Conservation (phyloP, 1,139 yeast genomes). For the Blastobotrys illinoisensis region DNA sequence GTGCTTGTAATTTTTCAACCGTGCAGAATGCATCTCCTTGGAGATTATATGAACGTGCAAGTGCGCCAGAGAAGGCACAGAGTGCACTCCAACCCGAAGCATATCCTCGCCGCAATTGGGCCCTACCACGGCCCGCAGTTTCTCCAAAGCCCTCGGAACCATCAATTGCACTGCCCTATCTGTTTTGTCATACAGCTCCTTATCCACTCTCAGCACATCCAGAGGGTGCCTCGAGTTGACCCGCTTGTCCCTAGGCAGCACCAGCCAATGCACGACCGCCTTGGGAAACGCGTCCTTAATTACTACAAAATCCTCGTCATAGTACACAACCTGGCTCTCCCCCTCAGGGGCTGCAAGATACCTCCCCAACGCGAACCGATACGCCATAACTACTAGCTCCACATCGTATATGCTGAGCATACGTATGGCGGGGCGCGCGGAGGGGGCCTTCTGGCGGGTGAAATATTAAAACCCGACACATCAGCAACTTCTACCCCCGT, state of each 20-base stretch:
- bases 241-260: slow-evolving; percentile 48
- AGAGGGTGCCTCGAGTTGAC: slow-evolving; percentile 49
- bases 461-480: not conserved
- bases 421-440: not conserved
- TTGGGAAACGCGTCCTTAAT: slow-evolving; percentile 63
- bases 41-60: slow-evolving; percentile 71
- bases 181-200: slow-evolving; percentile 5
- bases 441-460: not conserved
- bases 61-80: slow-evolving; percentile 63
- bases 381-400: slow-evolving; percentile 1
- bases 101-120: slow-evolving; percentile 14
- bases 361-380: slow-evolving; percentile 23
- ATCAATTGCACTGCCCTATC: not conserved
- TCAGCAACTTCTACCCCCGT: not conserved
- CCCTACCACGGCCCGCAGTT: slow-evolving; percentile 3
- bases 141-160: slow-evolving; percentile 1
- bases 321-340: slow-evolving; percentile 33
- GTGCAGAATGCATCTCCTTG: slow-evolving; percentile 50
- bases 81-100: slow-evolving; percentile 62
- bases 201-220: slow-evolving; percentile 37
- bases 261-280: slow-evolving; percentile 52
- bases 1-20: slow-evolving; percentile 58
- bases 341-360: slow-evolving; percentile 38
- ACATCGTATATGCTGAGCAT: not conserved
- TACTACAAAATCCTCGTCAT: slow-evolving; percentile 51